phyloP scores from a whole-genome alignment of 1,284 basidiomycete genomes.

The Pseudozyma thailandica region DNA sequence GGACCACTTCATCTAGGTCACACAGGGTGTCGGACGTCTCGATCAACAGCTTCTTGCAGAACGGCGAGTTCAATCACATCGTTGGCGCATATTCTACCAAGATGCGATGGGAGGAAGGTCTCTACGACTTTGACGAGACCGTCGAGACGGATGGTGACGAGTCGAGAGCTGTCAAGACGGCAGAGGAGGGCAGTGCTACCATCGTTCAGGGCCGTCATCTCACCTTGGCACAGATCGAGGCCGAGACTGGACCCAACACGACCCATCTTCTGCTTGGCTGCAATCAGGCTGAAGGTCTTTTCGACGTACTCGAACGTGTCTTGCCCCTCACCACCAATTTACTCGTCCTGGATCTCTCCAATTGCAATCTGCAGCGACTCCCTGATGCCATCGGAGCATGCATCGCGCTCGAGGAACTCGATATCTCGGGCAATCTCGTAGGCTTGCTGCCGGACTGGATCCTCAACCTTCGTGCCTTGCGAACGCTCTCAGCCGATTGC shows the following conservation, averaged over 20 bases:
- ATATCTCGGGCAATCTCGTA: conserved; percentile 88
- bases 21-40: conserved; percentile 36
- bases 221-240: conserved; percentile 39
- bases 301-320: conserved; percentile 37
- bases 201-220: conserved; percentile 41
- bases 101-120: conserved; percentile 46
- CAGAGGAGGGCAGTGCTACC: conserved; percentile 47
- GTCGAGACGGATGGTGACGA: conserved; percentile 40
- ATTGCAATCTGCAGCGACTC: conserved; percentile 82
- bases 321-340: conserved; percentile 41
- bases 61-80: conserved; percentile 43
- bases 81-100: conserved; percentile 34
- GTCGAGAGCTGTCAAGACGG: conserved; percentile 40
- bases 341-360: conserved; percentile 68
- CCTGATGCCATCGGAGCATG: conserved; percentile 83
- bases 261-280: conserved; percentile 42
- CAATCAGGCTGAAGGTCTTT: conserved; percentile 24
- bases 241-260: conserved; percentile 44
- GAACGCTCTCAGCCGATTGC: conserved; percentile 87
- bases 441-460: conserved; percentile 73
- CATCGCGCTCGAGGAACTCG: conserved; percentile 86
- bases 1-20: conserved; percentile 18
- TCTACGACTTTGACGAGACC: conserved; percentile 48
- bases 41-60: conserved; percentile 44
- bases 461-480: conserved; percentile 78